A percentile compares a stretch with the other conserved stretches of the same genome.
phyloP scores from a whole-genome alignment of 768 basidiomycete genomes.

The Tricholoma terreum region DNA sequence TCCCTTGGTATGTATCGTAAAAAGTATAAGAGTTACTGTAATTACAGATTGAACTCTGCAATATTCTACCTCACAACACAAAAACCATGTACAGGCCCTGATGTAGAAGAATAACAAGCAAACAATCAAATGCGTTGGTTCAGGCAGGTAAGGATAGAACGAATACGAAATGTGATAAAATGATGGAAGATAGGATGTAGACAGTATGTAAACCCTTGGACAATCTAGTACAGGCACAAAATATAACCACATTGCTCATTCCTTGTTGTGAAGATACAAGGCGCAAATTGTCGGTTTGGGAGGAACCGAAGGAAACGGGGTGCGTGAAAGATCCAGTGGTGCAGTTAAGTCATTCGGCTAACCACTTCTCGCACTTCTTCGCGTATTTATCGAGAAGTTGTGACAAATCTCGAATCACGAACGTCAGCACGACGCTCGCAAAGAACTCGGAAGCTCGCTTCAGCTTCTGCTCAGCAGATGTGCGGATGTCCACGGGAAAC shows the following conservation, averaged over 20 bases:
- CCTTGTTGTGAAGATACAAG: neutral
- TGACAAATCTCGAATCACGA: constrained; percentile 85
- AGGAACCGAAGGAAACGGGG: neutral
- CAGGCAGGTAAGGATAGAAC: neutral
- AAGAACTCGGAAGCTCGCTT: constrained; percentile 90
- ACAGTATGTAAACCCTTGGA: neutral
- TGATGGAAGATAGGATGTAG: neutral
- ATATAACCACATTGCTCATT: neutral
- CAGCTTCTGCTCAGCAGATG: constrained; percentile 68
- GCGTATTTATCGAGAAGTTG: constrained; percentile 89
- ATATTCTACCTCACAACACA: neutral
- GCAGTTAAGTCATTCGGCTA: constrained; percentile 59
- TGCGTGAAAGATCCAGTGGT: neutral
- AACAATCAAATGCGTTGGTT: neutral
- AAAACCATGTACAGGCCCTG: neutral
- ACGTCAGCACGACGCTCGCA: constrained; percentile 81
- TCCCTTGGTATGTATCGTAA: neutral
- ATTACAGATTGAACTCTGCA: neutral
- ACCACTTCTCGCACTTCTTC: constrained; percentile 92
- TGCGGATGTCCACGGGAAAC: constrained; percentile 62
- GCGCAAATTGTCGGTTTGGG: neutral
- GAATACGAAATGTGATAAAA: neutral
- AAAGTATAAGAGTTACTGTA: neutral
- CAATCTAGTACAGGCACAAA: neutral
- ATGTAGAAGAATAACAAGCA: neutral